Evolutionary conservation across 2,329 filamentous ascomycete species (phyloP), one percentile per base, ranked within the genome.

Genomic region (Botrytis medusae): DNA sequence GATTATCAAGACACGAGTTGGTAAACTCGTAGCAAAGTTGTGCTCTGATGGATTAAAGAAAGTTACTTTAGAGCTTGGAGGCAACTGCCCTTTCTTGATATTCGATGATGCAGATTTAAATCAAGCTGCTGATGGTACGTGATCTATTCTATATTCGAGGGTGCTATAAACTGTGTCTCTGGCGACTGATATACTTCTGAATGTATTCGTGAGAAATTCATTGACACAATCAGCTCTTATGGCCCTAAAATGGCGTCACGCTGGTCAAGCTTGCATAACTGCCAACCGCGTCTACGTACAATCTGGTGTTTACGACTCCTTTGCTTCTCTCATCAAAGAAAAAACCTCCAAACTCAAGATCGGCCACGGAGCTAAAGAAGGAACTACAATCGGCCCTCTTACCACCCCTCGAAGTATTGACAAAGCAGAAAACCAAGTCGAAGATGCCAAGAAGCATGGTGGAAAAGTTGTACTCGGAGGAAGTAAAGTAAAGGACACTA

Each of bases 251-350:
- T 88, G 85, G 82, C 83, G 87, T 14, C 88, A 91, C 78, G 88
- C 89, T 4, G 89, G 89, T 4, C 89, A 91, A 80, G 88, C 88
- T 4, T 91, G 90, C 77, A 87, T 91, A 74, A 88, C 89, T 0
- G 89, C 89, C 12, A 91, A 91, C 78, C 84, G 90, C 0, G 86
- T 92, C 42, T 91, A 89, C 79, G 87, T 92, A 4, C 90, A 92
- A 79, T 84, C 83, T 2, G 86, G 86, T 20, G 86, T 93, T 14
- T 89, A 90, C 80, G 87, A 90, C 54, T 83, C 84, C 51, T 91
- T 92, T 77, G 83, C 90, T 7, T 82, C 86, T 1, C 83, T 87
- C 64, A 83, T 92, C 8, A 84, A 86, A 1, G 84, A 86, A 57
- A 84, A 84, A 74, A 88, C 87, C 1, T 82, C 84, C 25, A 82